Evolutionary conservation across 2,329 filamentous ascomycete species (phyloP).

Genomic region (Trichoderma hamatum): DNA sequence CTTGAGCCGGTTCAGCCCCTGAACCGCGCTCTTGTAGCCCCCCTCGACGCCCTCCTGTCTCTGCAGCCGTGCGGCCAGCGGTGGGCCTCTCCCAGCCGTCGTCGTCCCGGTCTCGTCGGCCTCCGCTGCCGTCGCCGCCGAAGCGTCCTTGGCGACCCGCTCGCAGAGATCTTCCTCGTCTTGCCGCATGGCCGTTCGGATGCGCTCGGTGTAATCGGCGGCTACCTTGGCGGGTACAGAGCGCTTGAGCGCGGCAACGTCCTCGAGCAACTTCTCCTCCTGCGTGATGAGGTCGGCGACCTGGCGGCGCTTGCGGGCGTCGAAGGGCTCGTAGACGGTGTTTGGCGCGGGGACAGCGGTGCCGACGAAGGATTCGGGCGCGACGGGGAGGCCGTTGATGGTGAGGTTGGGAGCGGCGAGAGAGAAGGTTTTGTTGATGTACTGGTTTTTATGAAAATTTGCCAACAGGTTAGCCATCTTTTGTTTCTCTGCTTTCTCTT

Average conservation of each 20-base stretch:
- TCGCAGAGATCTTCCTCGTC: constrained; percentile 52
- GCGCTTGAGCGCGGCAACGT: constrained; percentile 64
- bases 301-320: constrained; percentile 59
- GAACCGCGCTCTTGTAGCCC: constrained; percentile 52
- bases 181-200: constrained; percentile 45
- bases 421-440: constrained; percentile 63
- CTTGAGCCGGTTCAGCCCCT: constrained; percentile 56
- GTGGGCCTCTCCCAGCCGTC: background rate
- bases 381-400: constrained; percentile 63
- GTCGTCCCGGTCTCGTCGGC: background rate
- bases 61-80: constrained; percentile 43
- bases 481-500: background rate
- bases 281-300: constrained; percentile 63
- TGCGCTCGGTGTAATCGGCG: constrained; percentile 45
- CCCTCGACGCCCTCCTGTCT: constrained; percentile 50
- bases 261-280: constrained; percentile 65
- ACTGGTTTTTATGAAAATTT: constrained; percentile 50
- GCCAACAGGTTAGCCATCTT: background rate
- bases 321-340: constrained; percentile 60
- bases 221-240: constrained; percentile 53
- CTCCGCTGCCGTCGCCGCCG: constrained; percentile 23
- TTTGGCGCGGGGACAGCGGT: constrained; percentile 32
- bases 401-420: constrained; percentile 62
- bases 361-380: constrained; percentile 45
- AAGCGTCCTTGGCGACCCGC: constrained; percentile 31